Percentiles rank a stretch among this genome's conserved stretches.
Conservation (phyloP, 2,329 filamentous ascomycete species). For the Aciculosporium take region DNA sequence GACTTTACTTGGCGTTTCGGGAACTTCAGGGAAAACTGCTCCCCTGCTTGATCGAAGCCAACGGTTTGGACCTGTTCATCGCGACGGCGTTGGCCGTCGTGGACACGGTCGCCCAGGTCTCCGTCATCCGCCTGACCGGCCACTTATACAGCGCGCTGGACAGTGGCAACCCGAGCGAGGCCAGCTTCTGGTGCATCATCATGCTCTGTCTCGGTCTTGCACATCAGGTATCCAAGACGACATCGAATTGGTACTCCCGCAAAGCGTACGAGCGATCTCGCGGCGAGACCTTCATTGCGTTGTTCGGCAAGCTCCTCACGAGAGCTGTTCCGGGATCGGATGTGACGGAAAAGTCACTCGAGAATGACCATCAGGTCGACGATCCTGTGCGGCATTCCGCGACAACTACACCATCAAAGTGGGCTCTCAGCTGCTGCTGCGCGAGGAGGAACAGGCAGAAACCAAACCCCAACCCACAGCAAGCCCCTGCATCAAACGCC, state of each 20-base stretch:
- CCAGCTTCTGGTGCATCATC: conserved; percentile 22
- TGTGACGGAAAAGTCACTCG: conserved; percentile 20
- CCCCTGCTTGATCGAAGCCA: conserved; percentile 54
- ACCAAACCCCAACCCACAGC: conserved; percentile 13
- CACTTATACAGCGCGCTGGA: conserved; percentile 23
- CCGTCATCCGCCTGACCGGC: conserved; percentile 24
- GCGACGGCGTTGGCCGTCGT: conserved; percentile 50
- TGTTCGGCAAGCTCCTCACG: conserved; percentile 24
- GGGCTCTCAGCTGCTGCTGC: conserved; percentile 10
- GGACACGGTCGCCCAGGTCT: conserved; percentile 22
- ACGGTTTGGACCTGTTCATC: conserved; percentile 64
- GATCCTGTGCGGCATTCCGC: background rate
- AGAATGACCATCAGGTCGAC: conserved; percentile 6
- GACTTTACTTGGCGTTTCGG: conserved; percentile 61
- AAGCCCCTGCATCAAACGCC: conserved; percentile 59
- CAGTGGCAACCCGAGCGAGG: conserved; percentile 14
- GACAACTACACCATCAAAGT: conserved; percentile 8
- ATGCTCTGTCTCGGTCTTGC: conserved; percentile 20
- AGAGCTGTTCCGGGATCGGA: conserved; percentile 25
- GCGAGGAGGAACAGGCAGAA: conserved; percentile 8
- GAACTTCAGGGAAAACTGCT: conserved; percentile 60
- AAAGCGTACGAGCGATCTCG: conserved; percentile 71
- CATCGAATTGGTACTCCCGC: conserved; percentile 61
- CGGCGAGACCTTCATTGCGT: conserved; percentile 43
- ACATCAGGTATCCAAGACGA: conserved; percentile 22